Conservation (phyloP, 495 filamentous ascomycete species). For the Penicillium argentinense region DNA sequence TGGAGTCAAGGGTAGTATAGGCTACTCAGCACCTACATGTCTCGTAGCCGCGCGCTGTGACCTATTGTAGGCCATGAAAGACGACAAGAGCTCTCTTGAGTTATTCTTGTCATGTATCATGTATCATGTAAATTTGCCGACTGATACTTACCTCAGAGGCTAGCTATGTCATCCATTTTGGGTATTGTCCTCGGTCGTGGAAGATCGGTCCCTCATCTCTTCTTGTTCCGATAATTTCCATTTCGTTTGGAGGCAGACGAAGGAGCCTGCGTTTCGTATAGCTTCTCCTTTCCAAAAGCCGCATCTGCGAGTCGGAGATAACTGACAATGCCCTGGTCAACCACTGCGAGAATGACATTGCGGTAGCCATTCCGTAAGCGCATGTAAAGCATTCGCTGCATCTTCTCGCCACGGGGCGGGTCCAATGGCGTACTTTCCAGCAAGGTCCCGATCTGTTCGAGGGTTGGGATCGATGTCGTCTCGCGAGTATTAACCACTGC, state of each 20-base stretch:
- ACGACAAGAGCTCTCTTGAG: too few relatives aligned
- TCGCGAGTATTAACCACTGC: conserved; percentile 73
- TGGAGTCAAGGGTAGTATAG: too few relatives aligned
- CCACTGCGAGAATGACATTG: conserved; percentile 81
- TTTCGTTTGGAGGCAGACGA: conserved; percentile 36
- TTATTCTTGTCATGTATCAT: too few relatives aligned
- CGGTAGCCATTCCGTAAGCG: conserved; percentile 82
- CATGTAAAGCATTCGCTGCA: conserved; percentile 55
- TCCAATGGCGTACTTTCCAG: conserved; percentile 67
- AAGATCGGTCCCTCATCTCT: too few relatives aligned
- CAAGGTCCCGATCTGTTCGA: conserved; percentile 67
- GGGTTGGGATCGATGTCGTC: conserved; percentile 65
- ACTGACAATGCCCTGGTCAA: conserved; percentile 87
- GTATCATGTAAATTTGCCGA: too few relatives aligned
- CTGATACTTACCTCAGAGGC: too few relatives aligned
- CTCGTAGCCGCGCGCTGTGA: too few relatives aligned
- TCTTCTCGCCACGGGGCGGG: conserved; percentile 54
- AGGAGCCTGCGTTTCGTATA: conserved; percentile 51
- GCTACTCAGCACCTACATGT: too few relatives aligned
- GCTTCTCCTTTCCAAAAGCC: conserved; percentile 71
- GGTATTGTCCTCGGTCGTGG: too few relatives aligned
- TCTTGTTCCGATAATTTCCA: conserved; percentile 36
- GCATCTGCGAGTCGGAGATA: conserved; percentile 79
- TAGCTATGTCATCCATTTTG: background rate
- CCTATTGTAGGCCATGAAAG: too few relatives aligned